Conservation (phyloP, 116 monocot species). For the Papilionanthe hybrid region DNA sequence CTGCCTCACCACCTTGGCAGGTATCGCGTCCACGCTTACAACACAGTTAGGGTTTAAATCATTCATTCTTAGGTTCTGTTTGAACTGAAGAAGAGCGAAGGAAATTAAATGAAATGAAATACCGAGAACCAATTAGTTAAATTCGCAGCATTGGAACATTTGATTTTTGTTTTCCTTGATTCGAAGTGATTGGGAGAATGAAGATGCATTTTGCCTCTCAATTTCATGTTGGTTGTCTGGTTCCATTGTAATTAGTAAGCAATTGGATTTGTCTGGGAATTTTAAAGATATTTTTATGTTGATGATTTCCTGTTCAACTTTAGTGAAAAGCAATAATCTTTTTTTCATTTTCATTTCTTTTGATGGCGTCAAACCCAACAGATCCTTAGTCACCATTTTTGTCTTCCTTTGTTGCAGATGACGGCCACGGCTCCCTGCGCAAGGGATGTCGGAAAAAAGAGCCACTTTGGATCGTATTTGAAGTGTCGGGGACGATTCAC, state of each 20-base stretch:
- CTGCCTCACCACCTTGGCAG: slow-evolving; percentile 54
- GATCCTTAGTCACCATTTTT: background rate
- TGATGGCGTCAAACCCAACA: background rate
- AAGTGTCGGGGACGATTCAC: slow-evolving; percentile 77
- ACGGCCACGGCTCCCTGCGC: slow-evolving; percentile 80
- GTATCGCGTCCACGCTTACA: slow-evolving; percentile 13
- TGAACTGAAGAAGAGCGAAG: background rate
- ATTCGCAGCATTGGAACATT: too few relatives aligned
- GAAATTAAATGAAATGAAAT: background rate
- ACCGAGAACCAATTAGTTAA: too few relatives aligned
- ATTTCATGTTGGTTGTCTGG: too few relatives aligned
- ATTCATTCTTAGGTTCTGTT: background rate
- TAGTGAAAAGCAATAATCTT: background rate
- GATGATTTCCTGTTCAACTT: too few relatives aligned
- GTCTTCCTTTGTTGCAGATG: slow-evolving; percentile 31
- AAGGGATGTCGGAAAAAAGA: slow-evolving; percentile 65
- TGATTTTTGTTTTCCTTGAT: background rate
- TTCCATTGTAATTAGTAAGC: background rate
- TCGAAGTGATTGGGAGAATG: background rate
- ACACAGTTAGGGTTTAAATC: background rate
- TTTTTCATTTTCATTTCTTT: background rate
- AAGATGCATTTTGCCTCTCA: too few relatives aligned
- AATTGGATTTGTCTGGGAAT: background rate
- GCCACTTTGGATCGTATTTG: slow-evolving; percentile 91
- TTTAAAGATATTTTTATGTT: too few relatives aligned